Evolutionary conservation across 148 eudicot species (phyloP), one percentile per base, ranked within the genome.

Genomic region (Vaccinium macrocarpon): DNA sequence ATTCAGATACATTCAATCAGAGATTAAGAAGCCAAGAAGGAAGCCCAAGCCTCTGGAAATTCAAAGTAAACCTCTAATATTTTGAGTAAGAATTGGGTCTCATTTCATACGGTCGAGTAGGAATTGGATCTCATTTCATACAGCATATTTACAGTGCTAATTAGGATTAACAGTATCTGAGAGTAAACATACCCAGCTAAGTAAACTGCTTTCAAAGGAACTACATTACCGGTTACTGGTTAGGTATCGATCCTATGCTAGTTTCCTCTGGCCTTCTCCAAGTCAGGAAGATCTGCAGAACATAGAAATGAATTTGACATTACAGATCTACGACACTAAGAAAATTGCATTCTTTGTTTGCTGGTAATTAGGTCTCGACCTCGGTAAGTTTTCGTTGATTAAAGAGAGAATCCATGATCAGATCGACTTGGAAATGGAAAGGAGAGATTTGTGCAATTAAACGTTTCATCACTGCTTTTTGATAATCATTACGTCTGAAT

Each of bases 231-330:
- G 61, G 81, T 51, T 76, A 18, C 50, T 74, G 15, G 64, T 70
- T 70, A 29, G 29, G n/a, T 13, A 13, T n/a, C 29, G 0, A 9
- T 83, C 48, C 25, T 38, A 35, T 5, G 49, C 81, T 84, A 94
- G 70, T 76, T 88, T 79, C 95, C 89, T 80, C 93, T 84, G 84
- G 88, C 91, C 88, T 94, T 94, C 89, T 94, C 96, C 92, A 94
- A 87, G 88, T 94, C 98, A 3, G 98, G 98, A 86, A 94, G 98
- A 90, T 94, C 98, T 94, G 92, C 68, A 83, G 88, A 8, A 9
- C 48, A 87, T 38, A 79, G 15, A 16, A 38, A 42, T 42, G 5
- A 25, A 51, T 53, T 21, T 11, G 42, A 64, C 12, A 49, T 42
- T 50, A 48, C 0, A 49, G 11, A 46, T 68, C 49, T 21, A 62